These are phyloP conservation scores for Cyberlindnera veronae DNA, from an alignment of 805 yeast species.

Conservation along the genomic window DNA sequence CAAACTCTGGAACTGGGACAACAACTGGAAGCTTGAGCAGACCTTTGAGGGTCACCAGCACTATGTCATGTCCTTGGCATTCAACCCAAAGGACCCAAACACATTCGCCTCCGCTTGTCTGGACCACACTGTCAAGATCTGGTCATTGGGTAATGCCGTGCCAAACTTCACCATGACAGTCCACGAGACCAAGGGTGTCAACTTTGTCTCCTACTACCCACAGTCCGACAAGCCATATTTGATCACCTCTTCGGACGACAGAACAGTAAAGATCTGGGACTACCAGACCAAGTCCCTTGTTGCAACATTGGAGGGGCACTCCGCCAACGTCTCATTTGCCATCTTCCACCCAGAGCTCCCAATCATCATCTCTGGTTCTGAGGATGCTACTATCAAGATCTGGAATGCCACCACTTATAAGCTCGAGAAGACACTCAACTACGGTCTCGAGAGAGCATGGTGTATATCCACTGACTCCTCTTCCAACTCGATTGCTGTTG, in stretches of 20 bases:
- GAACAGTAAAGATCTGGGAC: constrained; percentile 89
- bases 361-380: constrained; percentile 91
- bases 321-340: constrained; percentile 93
- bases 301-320: constrained; percentile 91
- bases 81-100: constrained; percentile 96
- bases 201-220: constrained; percentile 95
- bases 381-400: constrained; percentile 88
- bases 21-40: constrained; percentile 85
- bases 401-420: constrained; percentile 96
- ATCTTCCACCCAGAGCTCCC: constrained; percentile 98
- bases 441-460: constrained; percentile 96
- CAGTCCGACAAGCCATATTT: constrained; percentile 96
- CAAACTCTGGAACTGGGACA: constrained; percentile 97
- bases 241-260: constrained; percentile 88
- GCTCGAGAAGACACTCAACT: constrained; percentile 85
- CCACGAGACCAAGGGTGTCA: constrained; percentile 91
- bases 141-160: constrained; percentile 84
- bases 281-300: constrained; percentile 96
- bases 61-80: constrained; percentile 89
- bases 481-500: constrained; percentile 80
- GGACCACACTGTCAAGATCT: constrained; percentile 93
- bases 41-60: constrained; percentile 94
- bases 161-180: constrained; percentile 93
- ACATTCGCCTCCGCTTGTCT: constrained; percentile 97
- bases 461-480: constrained; percentile 73